Evolutionary conservation across 2,329 filamentous ascomycete species (phyloP), one percentile per base, ranked within the genome.

Genomic region (Fusarium torreyae): DNA sequence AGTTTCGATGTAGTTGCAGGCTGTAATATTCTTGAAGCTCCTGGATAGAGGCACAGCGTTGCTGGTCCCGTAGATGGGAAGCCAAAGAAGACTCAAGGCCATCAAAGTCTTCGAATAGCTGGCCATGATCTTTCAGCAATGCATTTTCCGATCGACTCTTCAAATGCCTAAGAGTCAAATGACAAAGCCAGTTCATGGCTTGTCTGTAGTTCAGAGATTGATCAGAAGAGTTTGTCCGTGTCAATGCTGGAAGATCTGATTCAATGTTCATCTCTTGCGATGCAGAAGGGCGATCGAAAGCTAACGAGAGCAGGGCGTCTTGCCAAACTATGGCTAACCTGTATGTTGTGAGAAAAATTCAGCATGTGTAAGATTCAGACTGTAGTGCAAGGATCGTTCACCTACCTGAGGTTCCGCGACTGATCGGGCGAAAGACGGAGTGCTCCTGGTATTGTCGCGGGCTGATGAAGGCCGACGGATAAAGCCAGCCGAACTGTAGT

Each of bases 311-410:
- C 7, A 72, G 63, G 1, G 66, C 33, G 6, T 71, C 69, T 34
- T 72, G 69, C 69, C 66, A 69, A 6, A 71, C 54, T 14, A 72
- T 69, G 1, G 66, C 66, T 7, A 65, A 54, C 3, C 69, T 72
- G 7, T 13, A 5, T 3, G 2, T 17, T 8, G 5, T 33, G 18
- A 5, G 5, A 4, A 61, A 6, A 38, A 3, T 22, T 62, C 3
- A 68, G 53, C 15, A n/a, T 18, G 5, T 13, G 20, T 2, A n/a
- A 28, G 13, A 7, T 17, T 5, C 2, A 9, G 5, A 3, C 2
- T 18, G 5, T n/a, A 3, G 28, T 6, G 18, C 1, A 26, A n/a
- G 6, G 4, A 11, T 11, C 2, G 14, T 22, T 3, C 7, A 6
- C 8, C 15, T 18, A 64, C 69, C 69, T 61, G 17, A 71, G 49